Conservation (phyloP, 352 stramenopile species). For the Phytophthora cryptogea region DNA sequence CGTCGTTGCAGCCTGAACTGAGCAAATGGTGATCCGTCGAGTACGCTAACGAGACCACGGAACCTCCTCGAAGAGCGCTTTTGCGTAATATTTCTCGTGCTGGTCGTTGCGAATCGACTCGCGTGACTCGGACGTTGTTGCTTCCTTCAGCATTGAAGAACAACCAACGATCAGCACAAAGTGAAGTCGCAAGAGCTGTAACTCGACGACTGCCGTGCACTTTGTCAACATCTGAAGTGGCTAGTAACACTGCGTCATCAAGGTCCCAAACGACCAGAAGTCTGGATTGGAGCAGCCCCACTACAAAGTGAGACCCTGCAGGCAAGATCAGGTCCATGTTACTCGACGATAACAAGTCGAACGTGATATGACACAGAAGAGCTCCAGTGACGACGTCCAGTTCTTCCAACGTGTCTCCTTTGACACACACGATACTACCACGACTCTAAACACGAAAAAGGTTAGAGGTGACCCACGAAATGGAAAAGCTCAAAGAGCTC, state of each 20-base stretch:
- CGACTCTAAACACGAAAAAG: constrained; percentile 33
- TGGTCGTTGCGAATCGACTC: constrained; percentile 49
- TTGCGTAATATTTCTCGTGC: constrained; percentile 80
- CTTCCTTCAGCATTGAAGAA: constrained; percentile 80
- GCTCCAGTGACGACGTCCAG: constrained; percentile 60
- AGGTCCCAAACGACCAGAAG: constrained; percentile 72
- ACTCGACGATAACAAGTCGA: constrained; percentile 56
- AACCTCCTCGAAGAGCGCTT: constrained; percentile 56
- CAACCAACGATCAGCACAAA: constrained; percentile 62
- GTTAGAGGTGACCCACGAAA: constrained; percentile 1
- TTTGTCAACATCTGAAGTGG: constrained; percentile 68
- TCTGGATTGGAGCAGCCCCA: constrained; percentile 58
- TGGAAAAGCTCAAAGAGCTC: background rate
- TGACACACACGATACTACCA: constrained; percentile 56
- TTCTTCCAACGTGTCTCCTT: constrained; percentile 61
- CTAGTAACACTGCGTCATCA: constrained; percentile 58
- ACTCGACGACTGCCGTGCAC: constrained; percentile 54
- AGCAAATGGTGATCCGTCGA: constrained; percentile 54
- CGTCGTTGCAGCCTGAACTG: constrained; percentile 65
- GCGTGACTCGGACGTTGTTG: constrained; percentile 70
- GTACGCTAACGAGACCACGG: constrained; percentile 61
- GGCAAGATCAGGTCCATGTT: constrained; percentile 57
- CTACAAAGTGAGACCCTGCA: constrained; percentile 50
- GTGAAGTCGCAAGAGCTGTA: constrained; percentile 52
- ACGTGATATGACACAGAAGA: constrained; percentile 59